Evolutionary conservation across 164 flowering plant species (phyloP).

Genomic region (Dillenia suffruticosa): DNA sequence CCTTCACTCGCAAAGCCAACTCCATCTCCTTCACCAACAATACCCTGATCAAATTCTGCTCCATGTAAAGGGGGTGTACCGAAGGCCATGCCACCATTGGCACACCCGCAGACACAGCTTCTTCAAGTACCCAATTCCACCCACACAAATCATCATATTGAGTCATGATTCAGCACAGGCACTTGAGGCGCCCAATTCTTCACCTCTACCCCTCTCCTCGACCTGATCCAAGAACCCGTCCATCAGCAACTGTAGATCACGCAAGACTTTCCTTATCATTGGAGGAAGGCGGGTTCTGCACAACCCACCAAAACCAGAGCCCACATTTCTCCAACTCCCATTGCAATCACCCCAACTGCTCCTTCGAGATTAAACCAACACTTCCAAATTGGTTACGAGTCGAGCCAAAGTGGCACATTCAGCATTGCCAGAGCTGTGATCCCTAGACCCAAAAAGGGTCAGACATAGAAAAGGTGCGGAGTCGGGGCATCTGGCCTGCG

Average conservation of each 20-base stretch:
- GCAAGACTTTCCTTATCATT: conserved; percentile 5
- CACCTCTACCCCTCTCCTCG: conserved; percentile 31
- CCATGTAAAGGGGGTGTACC: conserved; percentile 27
- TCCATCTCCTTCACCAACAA: conserved; percentile 32
- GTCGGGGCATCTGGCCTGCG: conserved; percentile 9
- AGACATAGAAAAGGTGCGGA: conserved; percentile 15
- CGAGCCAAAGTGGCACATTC: conserved; percentile 41
- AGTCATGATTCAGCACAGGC: conserved; percentile 25
- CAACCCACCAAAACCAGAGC: conserved; percentile 46
- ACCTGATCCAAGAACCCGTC: conserved; percentile 35
- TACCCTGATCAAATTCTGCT: conserved; percentile 28
- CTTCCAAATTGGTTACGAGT: conserved; percentile 51
- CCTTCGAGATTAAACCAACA: conserved; percentile 20
- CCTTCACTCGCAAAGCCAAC: conserved; percentile 22
- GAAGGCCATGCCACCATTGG: conserved; percentile 45
- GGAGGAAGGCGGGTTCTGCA: conserved; percentile 24
- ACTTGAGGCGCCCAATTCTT: conserved; percentile 28
- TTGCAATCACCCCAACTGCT: conserved; percentile 37
- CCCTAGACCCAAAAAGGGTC: background rate
- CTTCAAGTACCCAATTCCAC: conserved; percentile 43
- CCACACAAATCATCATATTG: conserved; percentile 50
- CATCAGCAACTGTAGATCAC: conserved; percentile 26
- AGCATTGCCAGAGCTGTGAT: background rate
- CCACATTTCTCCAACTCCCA: conserved; percentile 39
- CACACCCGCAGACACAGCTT: conserved; percentile 34